These are phyloP conservation scores for Ophiostoma australiae DNA, from an alignment of 2,329 filamentous ascomycete species.

Conservation along the genomic window DNA sequence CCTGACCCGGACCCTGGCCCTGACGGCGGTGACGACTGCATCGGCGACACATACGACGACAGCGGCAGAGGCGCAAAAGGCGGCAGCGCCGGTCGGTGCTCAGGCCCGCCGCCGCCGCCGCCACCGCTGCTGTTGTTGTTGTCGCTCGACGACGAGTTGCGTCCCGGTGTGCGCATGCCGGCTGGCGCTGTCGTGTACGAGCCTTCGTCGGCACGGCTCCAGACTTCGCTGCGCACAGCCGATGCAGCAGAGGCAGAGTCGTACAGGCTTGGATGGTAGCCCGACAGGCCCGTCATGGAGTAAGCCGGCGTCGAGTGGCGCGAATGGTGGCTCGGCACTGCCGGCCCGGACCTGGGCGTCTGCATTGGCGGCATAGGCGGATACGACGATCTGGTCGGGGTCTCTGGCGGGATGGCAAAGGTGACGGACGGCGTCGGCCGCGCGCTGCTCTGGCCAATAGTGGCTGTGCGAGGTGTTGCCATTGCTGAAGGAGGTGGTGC, in stretches of 20 bases:
- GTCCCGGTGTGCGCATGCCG: background rate
- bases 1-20: no score
- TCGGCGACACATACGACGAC: conserved; percentile 14
- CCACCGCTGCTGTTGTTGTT: background rate
- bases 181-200: conserved; percentile 5
- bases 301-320: background rate
- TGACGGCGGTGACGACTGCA: background rate
- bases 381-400: background rate
- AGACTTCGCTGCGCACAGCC: background rate
- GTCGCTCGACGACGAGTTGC: background rate
- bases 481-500: background rate
- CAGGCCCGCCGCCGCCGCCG: background rate
- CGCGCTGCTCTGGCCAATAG: conserved; percentile 1
- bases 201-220: conserved; percentile 22
- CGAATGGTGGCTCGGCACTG: background rate
- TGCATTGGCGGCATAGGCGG: background rate
- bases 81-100: background rate
- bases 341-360: background rate
- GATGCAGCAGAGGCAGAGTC: background rate
- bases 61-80: background rate
- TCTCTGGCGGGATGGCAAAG: background rate
- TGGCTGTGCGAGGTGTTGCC: conserved; percentile 4
- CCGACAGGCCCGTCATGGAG: conserved; percentile 11
- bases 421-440: background rate
- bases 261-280: background rate